Base-by-base conservation (phyloP, 148 eudicot genomes). In the Rhododendron mucronatum region DNA sequence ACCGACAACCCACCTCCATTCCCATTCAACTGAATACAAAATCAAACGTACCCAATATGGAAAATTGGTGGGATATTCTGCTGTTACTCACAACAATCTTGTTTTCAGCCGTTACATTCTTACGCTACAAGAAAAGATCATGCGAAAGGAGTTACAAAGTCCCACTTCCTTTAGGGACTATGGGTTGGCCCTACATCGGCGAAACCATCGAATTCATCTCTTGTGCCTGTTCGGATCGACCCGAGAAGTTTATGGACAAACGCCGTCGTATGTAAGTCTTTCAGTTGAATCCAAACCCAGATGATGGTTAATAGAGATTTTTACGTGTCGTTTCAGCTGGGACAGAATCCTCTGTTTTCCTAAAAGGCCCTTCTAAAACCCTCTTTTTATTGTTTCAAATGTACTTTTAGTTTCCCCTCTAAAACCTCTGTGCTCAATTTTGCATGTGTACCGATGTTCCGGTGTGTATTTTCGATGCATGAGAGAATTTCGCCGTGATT, bases 181-280 rank as follows among this genome's bases (percentile, higher is more conserved):
- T 93, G 59, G 99, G 99, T 30, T 94, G 96, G 97, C 99, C 99
- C 67, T 71, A 94, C 28, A 30, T 95, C 16, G 99, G 99, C 39
- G 99, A 96, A 89, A 95, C 99, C 77, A 78, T 96, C 86, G 93
- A 95, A 53, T 96, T 96, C 89, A 89, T 96, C 87, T 95, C 98
- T 63, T 94, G 92, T 84, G 98, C 97, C 13, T 94, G 92, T 85
- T 93, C 99, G 0, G 91, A 92, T 84, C 85, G 89, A 71, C 99
- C 99, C 12, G 96, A 96, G 82, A 88, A 84, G 84, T 96, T 96
- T 92, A 93, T 95, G 95, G 93, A 96, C 83, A 92, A 90, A 82
- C 96, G 99, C 3, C 98, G 99, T 14, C 92, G 44, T 47, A 67
- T 90, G 98, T 96, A 92, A 93, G 96, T 92, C 26, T 51, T 7